Conservation (phyloP, 2,329 filamentous ascomycete species). For the Exophiala xenobiotica region DNA sequence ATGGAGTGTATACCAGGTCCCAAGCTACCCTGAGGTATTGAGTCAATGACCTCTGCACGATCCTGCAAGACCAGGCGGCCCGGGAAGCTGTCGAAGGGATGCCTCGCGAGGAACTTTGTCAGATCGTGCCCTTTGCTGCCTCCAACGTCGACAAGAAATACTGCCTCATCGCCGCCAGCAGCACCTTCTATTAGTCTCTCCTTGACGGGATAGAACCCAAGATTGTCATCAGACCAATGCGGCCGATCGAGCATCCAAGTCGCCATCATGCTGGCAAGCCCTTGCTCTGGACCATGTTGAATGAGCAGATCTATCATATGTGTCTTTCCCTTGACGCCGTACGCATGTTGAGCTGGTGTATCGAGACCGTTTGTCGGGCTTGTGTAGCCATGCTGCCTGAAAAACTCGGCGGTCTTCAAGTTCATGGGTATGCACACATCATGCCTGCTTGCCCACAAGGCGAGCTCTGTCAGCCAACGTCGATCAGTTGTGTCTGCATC, state of each 20-base stretch:
- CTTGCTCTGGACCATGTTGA: conserved; percentile 19
- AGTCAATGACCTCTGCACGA: conserved; percentile 24
- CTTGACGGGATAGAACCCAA: conserved; percentile 35
- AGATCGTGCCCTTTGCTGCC: conserved; percentile 31
- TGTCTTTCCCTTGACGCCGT: conserved; percentile 17
- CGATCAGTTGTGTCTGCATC: background rate
- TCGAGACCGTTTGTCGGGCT: conserved; percentile 14
- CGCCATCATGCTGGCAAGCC: conserved; percentile 29
- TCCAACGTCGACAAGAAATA: conserved; percentile 33
- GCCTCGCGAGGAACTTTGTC: conserved; percentile 14
- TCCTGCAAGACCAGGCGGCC: conserved; percentile 32
- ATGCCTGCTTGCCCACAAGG: conserved; percentile 2
- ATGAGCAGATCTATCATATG: conserved; percentile 26
- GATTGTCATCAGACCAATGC: conserved; percentile 36
- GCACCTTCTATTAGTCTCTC: conserved; percentile 27
- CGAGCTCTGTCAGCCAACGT: conserved; percentile 14
- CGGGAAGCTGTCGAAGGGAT: conserved; percentile 10
- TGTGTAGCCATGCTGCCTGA: conserved; percentile 14
- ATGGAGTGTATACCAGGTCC: conserved; percentile 19
- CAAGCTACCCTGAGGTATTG: conserved; percentile 20
- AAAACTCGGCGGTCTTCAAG: conserved; percentile 26
- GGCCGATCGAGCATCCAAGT: conserved; percentile 33
- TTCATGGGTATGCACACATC: conserved; percentile 12
- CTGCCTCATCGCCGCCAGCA: conserved; percentile 23
- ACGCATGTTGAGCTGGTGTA: conserved; percentile 27